Conservation (phyloP, 2,329 filamentous ascomycete species). For the Xylariaceae sp. region DNA sequence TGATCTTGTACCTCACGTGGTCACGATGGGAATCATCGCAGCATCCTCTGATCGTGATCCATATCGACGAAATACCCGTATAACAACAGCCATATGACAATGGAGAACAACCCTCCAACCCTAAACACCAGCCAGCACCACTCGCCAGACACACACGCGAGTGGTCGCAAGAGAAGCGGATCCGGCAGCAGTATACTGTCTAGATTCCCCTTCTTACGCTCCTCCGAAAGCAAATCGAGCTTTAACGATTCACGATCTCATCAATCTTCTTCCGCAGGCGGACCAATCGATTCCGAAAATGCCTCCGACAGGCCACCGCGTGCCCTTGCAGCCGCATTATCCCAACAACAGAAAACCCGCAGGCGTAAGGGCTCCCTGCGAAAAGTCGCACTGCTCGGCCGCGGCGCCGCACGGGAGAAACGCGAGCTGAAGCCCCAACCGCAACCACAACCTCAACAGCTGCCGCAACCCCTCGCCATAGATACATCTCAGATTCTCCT, state of each 20-base stretch:
- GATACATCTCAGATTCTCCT: constrained; percentile 22
- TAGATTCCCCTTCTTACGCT: constrained; percentile 72
- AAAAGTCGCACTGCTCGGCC: constrained; percentile 84
- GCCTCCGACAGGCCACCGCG: constrained; percentile 37
- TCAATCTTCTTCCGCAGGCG: constrained; percentile 30
- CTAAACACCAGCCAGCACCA: constrained; percentile 38
- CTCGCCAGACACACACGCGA: constrained; percentile 35
- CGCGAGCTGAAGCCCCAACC: constrained; percentile 56
- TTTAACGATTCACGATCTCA: constrained; percentile 37
- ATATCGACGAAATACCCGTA: constrained; percentile 28
- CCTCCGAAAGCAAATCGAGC: constrained; percentile 40
- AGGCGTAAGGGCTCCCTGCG: constrained; percentile 84
- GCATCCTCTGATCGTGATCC: constrained; percentile 16
- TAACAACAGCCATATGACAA: constrained; percentile 28
- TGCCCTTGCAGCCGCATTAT: constrained; percentile 42
- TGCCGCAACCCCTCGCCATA: constrained; percentile 44
- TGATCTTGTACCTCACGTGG: background rate
- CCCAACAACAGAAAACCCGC: constrained; percentile 61
- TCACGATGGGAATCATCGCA: constrained; percentile 35
- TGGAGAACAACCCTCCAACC: constrained; percentile 41
- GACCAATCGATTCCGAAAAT: constrained; percentile 8
- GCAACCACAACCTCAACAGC: constrained; percentile 55
- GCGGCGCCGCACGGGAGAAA: constrained; percentile 68
- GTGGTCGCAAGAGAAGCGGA: constrained; percentile 58
- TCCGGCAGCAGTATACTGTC: constrained; percentile 71